Base-by-base conservation (phyloP, 805 yeast species). In the Zygoascus ofunaensis region DNA sequence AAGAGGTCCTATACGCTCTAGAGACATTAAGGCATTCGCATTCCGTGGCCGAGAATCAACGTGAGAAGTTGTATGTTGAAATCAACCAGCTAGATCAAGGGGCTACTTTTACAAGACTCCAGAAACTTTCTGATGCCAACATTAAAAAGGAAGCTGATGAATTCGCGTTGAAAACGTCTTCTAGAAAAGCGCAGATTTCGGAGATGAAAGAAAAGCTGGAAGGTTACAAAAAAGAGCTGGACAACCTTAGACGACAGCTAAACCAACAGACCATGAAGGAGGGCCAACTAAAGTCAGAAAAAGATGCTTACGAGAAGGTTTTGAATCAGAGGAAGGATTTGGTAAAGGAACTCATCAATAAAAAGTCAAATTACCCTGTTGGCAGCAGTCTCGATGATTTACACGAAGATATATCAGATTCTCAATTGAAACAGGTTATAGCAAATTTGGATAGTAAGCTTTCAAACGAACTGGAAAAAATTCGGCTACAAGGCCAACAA, bases 1-100 rank as follows among this genome's bases (percentile, higher is more conserved):
- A 87, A 57, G 71, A 78, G 48, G 76, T 79, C 0, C 58, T 89
- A 18, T 78, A 82, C 23, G 75, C 75, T 49, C 61, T 79, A 19
- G 85, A 82, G 34, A 76, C 74, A 41, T 57, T 82, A 37, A 64
- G 67, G 30, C 75, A 74, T 41, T 71, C 72, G 39, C 66, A 68
- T 46, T 55, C 56, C 7, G 67, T 77, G 1, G 58, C 77, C 3
- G 49, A 54, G 2, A 76, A 73, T 15, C 14, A 24, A 7, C 22
- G 21, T 14, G 20, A 23, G 15, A 37, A 37, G 17, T 17, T 37
- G 19, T 37, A 24, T 4, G 41, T 24, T 21, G 84, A 80, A 48
- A 69, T 78, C 3, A 60, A 62, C 7, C 68, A 84, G 38, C 57
- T 86, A 3, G 23, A 24, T 18, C 8, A 36, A 21, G 39, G 21